Conservation (phyloP, 768 basidiomycete genomes). For the Fistulinella prunicolor region DNA sequence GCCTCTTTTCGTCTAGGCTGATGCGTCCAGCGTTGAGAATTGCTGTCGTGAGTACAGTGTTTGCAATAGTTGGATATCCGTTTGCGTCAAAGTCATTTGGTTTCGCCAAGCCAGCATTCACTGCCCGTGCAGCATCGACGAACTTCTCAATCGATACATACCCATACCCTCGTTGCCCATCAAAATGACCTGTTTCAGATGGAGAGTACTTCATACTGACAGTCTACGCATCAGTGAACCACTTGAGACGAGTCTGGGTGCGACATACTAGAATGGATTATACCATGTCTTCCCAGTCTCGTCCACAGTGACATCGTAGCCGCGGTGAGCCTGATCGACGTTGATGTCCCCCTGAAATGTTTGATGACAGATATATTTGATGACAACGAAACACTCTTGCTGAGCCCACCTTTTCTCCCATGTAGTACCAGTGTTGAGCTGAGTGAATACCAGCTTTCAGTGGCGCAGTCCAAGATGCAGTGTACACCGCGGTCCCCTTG, state of each 20-base stretch:
- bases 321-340: slow-evolving; percentile 92
- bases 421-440: slow-evolving; percentile 92
- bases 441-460: slow-evolving; percentile 87
- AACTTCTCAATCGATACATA: slow-evolving; percentile 92
- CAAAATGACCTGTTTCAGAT: slow-evolving; percentile 88
- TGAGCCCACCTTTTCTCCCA: slow-evolving; percentile 75
- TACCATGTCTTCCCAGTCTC: slow-evolving; percentile 82
- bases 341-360: slow-evolving; percentile 75
- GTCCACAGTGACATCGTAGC: slow-evolving; percentile 87
- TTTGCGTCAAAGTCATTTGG: slow-evolving; percentile 74
- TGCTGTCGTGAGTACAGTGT: slow-evolving; percentile 83
- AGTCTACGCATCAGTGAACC: slow-evolving; percentile 7
- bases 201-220: slow-evolving; percentile 91
- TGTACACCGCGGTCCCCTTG: slow-evolving; percentile 86
- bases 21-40: slow-evolving; percentile 90
- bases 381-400: not conserved
- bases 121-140: slow-evolving; percentile 75
- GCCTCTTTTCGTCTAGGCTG: slow-evolving; percentile 85
- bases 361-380: not conserved
- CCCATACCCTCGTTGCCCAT: slow-evolving; percentile 92
- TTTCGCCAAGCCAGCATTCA: slow-evolving; percentile 66
- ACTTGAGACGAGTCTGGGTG: not conserved
- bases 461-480: slow-evolving; percentile 93
- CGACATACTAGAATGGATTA: slow-evolving; percentile 86
- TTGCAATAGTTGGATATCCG: slow-evolving; percentile 84